phyloP scores from a whole-genome alignment of 2,329 filamentous ascomycete species.

The Rhinocladiella mackenziei region DNA sequence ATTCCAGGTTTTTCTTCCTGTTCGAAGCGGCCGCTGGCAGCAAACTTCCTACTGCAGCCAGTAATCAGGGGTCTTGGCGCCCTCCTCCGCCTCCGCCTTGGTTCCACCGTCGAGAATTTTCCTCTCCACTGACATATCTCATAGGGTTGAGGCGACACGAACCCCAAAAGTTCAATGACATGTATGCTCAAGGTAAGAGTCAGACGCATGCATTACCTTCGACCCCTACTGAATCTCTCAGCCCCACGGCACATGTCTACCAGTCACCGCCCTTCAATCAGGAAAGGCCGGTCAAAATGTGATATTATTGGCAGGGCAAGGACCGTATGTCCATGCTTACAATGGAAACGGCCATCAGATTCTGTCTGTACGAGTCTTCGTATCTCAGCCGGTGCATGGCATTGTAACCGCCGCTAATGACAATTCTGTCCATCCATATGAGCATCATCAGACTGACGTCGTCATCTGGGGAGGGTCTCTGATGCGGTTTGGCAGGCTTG shows the following conservation, averaged over 20 bases:
- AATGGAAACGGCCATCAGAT: constrained; percentile 39
- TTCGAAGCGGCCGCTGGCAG: no score
- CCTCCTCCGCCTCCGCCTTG: not conserved
- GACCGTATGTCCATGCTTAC: constrained; percentile 35
- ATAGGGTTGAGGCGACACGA: no score
- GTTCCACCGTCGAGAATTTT: not conserved
- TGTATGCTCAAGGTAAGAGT: constrained; percentile 7
- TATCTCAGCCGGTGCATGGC: constrained; percentile 19
- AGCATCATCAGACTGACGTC: constrained; percentile 21
- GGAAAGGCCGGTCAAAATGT: constrained; percentile 30
- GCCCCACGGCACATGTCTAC: constrained; percentile 34
- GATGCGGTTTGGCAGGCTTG: constrained; percentile 34
- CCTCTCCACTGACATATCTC: no score
- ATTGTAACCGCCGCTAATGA: constrained; percentile 16
- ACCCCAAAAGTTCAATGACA: constrained; percentile 12
- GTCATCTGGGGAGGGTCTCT: constrained; percentile 63
- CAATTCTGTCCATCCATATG: constrained; percentile 14
- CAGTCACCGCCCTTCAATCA: constrained; percentile 40
- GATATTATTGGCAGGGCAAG: constrained; percentile 40
- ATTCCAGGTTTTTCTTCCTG: no score
- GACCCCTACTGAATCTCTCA: constrained; percentile 3
- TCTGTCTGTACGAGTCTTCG: constrained; percentile 28
- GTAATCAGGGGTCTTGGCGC: no score
- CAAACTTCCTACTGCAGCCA: no score
- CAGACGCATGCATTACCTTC: not conserved